These are phyloP conservation scores for Aspergillus quadrilineatus DNA, from an alignment of 2,329 filamentous ascomycete genomes.

Conservation along the genomic window DNA sequence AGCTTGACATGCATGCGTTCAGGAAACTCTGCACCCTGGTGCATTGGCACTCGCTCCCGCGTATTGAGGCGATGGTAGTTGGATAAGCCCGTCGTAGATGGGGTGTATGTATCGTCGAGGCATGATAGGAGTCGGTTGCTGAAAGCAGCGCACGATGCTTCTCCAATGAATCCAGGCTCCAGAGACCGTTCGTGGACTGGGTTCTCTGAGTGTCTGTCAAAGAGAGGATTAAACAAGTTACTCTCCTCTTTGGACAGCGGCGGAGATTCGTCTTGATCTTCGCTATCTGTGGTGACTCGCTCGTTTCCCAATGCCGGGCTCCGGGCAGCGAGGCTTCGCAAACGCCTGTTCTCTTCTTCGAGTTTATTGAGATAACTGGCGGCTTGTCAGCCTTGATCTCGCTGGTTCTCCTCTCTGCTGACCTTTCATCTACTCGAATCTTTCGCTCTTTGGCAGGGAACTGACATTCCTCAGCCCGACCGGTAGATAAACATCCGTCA, in stretches of 20 bases:
- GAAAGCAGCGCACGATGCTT: constrained; percentile 13
- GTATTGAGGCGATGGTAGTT: constrained; percentile 11
- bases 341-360: constrained; percentile 5
- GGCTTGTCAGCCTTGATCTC: background rate
- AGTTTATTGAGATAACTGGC: constrained; percentile 8
- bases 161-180: constrained; percentile 12
- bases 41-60: background rate
- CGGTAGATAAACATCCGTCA: background rate
- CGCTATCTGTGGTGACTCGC: background rate
- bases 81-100: constrained; percentile 5
- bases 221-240: constrained; percentile 11
- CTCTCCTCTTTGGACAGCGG: constrained; percentile 13
- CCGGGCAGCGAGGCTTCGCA: background rate
- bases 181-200: constrained; percentile 4
- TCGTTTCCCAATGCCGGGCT: background rate
- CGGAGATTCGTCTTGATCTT: constrained; percentile 6
- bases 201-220: constrained; percentile 9
- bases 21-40: constrained; percentile 3
- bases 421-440: constrained; percentile 6
- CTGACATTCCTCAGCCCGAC: constrained; percentile 1
- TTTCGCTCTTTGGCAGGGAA: constrained; percentile 11
- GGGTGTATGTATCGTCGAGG: constrained; percentile 11
- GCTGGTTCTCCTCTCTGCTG: background rate
- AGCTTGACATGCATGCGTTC: constrained; percentile 13
- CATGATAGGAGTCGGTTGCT: constrained; percentile 11